These are phyloP conservation scores for Fusarium lyarnte DNA, from an alignment of 2,329 filamentous ascomycete species.

Conservation along the genomic window DNA sequence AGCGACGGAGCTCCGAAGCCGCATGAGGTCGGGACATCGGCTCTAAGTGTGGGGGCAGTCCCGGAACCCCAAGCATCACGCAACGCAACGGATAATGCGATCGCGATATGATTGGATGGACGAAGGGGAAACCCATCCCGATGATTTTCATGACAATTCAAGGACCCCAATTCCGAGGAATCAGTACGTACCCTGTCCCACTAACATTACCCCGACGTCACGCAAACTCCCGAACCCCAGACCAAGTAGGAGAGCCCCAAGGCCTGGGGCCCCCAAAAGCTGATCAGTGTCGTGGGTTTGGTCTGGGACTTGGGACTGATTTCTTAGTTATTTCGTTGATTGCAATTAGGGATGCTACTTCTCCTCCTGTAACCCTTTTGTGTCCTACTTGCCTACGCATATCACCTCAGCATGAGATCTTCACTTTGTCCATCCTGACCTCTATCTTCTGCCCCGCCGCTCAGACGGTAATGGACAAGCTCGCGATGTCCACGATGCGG, in stretches of 20 bases:
- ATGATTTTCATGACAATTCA: conserved; percentile 13
- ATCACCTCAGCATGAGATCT: conserved; percentile 31
- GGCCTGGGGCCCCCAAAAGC: conserved; percentile 16
- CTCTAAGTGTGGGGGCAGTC: conserved; percentile 39
- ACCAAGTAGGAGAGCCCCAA: conserved; percentile 12
- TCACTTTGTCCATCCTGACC: conserved; percentile 36
- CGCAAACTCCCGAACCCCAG: conserved; percentile 37
- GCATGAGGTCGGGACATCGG: conserved; percentile 40
- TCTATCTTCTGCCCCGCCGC: conserved; percentile 33
- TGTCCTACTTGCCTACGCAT: not conserved
- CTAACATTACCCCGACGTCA: conserved; percentile 34
- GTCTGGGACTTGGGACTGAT: not conserved
- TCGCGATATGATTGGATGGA: conserved; percentile 24
- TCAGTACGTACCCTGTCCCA: conserved; percentile 9
- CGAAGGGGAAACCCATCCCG: conserved; percentile 19
- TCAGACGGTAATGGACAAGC: conserved; percentile 47
- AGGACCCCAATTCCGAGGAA: conserved; percentile 22
- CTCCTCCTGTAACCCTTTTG: not conserved
- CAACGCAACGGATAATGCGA: conserved; percentile 18
- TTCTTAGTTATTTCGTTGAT: not conserved
- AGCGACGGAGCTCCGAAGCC: conserved; percentile 42
- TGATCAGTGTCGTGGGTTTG: conserved; percentile 22
- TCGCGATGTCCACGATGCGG: conserved; percentile 44
- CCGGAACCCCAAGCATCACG: conserved; percentile 10
- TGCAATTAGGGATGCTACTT: not conserved